These are phyloP conservation scores for Kurtzmaniella quercitrusa DNA, from an alignment of 1,139 yeast species.

Conservation along the genomic window DNA sequence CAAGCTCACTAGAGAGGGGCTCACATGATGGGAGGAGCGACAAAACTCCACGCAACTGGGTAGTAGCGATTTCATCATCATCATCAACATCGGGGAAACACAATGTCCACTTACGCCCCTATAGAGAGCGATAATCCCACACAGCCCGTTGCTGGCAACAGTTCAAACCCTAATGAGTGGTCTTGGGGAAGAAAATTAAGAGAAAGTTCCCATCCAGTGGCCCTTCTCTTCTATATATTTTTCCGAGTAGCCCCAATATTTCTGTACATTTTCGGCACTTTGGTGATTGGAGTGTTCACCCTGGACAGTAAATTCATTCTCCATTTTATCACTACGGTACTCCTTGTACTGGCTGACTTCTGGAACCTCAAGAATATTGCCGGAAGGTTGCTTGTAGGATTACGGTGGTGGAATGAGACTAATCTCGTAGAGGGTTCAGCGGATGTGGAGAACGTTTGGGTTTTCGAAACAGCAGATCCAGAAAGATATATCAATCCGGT, in stretches of 20 bases:
- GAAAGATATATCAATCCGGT: conserved; percentile 81
- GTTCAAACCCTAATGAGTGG: conserved; percentile 17
- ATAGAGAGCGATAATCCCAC: conserved; percentile 29
- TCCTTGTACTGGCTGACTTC: conserved; percentile 81
- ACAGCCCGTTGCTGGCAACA: conserved; percentile 3
- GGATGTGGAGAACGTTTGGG: conserved; percentile 70
- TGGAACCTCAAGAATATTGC: conserved; percentile 92
- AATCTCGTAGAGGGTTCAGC: conserved; percentile 35
- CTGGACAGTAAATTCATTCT: conserved; percentile 57
- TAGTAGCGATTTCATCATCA: too few relatives aligned
- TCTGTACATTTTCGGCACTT: conserved; percentile 65
- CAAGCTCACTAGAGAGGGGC: too few relatives aligned
- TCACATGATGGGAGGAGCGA: too few relatives aligned
- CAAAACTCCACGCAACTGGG: too few relatives aligned
- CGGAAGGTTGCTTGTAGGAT: conserved; percentile 84
- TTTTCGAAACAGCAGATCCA: conserved; percentile 84
- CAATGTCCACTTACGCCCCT: conserved; percentile 19
- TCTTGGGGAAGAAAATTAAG: conserved; percentile 24
- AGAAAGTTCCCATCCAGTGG: conserved; percentile 80
- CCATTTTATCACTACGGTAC: conserved; percentile 71
- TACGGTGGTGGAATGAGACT: conserved; percentile 92
- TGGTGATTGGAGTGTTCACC: conserved; percentile 45
- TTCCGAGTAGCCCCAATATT: conserved; percentile 63
- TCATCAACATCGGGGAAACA: too few relatives aligned
- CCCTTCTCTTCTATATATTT: conserved; percentile 58